Base-by-base conservation (phyloP, 345 rosid species). In the Gossypium australe region DNA sequence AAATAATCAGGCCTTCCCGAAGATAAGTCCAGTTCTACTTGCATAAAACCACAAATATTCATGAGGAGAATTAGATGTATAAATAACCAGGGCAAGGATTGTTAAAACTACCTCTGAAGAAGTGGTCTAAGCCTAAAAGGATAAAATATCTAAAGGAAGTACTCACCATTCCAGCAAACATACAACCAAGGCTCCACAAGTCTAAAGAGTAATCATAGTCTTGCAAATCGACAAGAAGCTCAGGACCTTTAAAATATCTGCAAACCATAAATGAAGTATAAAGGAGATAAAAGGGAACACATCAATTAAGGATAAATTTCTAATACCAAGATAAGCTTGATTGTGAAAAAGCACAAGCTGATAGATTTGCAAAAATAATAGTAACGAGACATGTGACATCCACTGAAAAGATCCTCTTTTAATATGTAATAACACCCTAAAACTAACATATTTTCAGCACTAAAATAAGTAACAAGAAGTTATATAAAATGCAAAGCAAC, bases 151-250 rank as follows among this genome's bases (percentile, higher is more conserved):
- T 2, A 10, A 25, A 34, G 57, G n/a, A 67, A 57, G 72, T 6
- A 27, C 87, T 87, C 55, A 91, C 98, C 98, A 94, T 94, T 80
- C 98, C 97, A 76, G 97, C 98, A 85, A 94, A 88, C 97, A 92
- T 94, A 80, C 98, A 94, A 75, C 98, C 98, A 74, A 94, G 97
- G 83, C 98, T 94, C 98, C 98, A 94, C 78, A 94, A 80, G 80
- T 94, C 97, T 80, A 94, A 82, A 60, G 98, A 94, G 80, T 94
- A 94, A 84, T 94, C 98, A 81, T 94, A 94, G 75, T 94, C 98
- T 87, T 90, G 97, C 78, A 94, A 88, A 85, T 92, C 98, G 58
- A 94, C 97, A 67, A 94, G 95, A 70, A 94, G 95, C 87, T 94
- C 97, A 8, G 98, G 98, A 70, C 98, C 98, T 84, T 94, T 94